A percentile compares a stretch with the other conserved stretches of the same genome.
Evolutionary conservation across 176 grass and related monocot genomes (phyloP).

Genomic region (Eragrostis nindensis): DNA sequence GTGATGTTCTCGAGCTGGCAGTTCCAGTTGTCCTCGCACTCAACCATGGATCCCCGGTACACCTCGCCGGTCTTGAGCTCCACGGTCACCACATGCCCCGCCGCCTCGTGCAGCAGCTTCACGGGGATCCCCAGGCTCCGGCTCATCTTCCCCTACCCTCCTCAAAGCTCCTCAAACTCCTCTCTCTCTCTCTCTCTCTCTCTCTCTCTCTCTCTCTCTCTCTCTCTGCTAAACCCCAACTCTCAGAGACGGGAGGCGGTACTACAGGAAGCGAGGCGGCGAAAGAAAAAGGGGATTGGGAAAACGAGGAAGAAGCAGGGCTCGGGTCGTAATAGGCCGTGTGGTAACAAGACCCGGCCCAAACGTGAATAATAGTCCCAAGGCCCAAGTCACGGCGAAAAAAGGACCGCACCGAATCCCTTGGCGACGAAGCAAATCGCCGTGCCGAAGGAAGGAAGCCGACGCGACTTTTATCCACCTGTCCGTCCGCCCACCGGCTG

Average conservation of each 20-base stretch:
- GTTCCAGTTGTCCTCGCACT: constrained; percentile 76
- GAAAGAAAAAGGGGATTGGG: background rate
- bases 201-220: no score
- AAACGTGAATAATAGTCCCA: background rate
- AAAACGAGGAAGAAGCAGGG: background rate
- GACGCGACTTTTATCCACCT: constrained; percentile 47
- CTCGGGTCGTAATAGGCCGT: background rate
- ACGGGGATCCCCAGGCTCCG: constrained; percentile 89
- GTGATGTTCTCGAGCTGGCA: constrained; percentile 57
- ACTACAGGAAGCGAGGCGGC: background rate
- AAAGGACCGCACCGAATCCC: constrained; percentile 36
- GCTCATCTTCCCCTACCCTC: constrained; percentile 59
- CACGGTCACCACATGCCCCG: constrained; percentile 88
- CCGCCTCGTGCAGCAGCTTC: constrained; percentile 95
- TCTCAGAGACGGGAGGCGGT: background rate
- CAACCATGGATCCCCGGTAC: constrained; percentile 65
- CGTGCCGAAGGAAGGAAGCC: background rate
- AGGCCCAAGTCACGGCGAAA: constrained; percentile 28
- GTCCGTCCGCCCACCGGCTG: constrained; percentile 25
- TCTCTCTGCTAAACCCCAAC: background rate
- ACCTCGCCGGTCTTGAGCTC: constrained; percentile 83
- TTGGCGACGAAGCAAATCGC: constrained; percentile 49
- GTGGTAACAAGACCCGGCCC: background rate
- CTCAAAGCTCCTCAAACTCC: background rate
- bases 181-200: no score